A percentile compares a stretch with the other conserved stretches of the same genome.
These are phyloP conservation scores for Termitomyces sp. DNA, from an alignment of 768 basidiomycete genomes.

Conservation along the genomic window DNA sequence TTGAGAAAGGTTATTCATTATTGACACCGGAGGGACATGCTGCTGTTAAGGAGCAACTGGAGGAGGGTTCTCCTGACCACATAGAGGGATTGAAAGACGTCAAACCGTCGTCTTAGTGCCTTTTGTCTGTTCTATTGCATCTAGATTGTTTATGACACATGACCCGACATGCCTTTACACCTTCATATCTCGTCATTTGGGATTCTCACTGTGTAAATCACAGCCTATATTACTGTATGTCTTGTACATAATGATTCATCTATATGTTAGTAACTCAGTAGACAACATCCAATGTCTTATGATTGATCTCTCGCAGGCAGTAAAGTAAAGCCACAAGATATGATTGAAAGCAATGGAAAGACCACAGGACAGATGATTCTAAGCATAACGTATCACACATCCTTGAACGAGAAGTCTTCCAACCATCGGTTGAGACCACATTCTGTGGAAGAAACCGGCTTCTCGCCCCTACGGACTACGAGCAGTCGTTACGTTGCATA, in stretches of 20 bases:
- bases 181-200: neutral
- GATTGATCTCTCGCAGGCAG: no score
- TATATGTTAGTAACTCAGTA: neutral
- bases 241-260: neutral
- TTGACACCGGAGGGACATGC: constrained; percentile 66
- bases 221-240: neutral
- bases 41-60: constrained; percentile 73
- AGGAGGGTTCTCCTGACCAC: constrained; percentile 28
- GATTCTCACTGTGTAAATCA: constrained; percentile 1
- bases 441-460: no score
- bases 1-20: constrained; percentile 57
- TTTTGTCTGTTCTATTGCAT: neutral
- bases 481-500: neutral
- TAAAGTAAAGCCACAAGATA: neutral
- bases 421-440: neutral
- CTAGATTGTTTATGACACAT: neutral
- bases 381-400: no score
- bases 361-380: neutral
- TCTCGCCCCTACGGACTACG: neutral
- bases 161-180: neutral
- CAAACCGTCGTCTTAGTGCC: neutral
- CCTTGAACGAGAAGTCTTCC: no score
- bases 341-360: neutral
- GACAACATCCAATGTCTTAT: neutral
- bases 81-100: constrained; percentile 20